phyloP scores from a whole-genome alignment of 2,329 filamentous ascomycete species.

The Periglandula ipomoeae region DNA sequence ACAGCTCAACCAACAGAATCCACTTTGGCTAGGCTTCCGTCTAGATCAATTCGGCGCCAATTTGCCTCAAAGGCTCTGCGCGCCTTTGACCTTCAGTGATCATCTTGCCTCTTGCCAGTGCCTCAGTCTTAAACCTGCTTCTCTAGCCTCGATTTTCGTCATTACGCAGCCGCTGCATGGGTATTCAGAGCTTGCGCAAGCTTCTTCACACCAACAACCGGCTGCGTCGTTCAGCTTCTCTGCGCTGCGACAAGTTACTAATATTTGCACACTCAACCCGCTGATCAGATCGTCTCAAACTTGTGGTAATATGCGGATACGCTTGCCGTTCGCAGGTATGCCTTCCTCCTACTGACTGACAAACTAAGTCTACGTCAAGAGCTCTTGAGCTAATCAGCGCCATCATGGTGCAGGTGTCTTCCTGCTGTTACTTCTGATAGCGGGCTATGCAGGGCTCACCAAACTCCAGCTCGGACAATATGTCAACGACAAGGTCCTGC shows the following conservation, averaged over 20 bases:
- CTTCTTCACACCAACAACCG: neutral
- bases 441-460: slow-evolving; percentile 74
- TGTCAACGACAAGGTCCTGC: slow-evolving; percentile 85
- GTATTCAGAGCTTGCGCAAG: neutral
- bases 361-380: neutral
- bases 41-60: neutral
- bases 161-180: too few species aligned
- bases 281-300: too few species aligned
- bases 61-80: neutral
- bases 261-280: too few species aligned
- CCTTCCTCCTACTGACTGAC: neutral
- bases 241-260: too few species aligned
- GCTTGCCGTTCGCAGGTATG: slow-evolving; percentile 6
- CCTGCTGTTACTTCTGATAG: slow-evolving; percentile 59
- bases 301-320: slow-evolving; percentile 7
- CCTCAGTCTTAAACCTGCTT: too few species aligned
- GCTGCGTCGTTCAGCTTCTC: neutral
- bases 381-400: slow-evolving; percentile 8
- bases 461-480: slow-evolving; percentile 43
- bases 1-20: neutral
- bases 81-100: neutral
- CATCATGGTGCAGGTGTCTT: slow-evolving; percentile 49
- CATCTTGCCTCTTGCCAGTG: neutral
- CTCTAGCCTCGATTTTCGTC: too few species aligned
- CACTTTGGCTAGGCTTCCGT: neutral